Conservation (phyloP, 2,329 filamentous ascomycete species). For the Monilinia laxa region DNA sequence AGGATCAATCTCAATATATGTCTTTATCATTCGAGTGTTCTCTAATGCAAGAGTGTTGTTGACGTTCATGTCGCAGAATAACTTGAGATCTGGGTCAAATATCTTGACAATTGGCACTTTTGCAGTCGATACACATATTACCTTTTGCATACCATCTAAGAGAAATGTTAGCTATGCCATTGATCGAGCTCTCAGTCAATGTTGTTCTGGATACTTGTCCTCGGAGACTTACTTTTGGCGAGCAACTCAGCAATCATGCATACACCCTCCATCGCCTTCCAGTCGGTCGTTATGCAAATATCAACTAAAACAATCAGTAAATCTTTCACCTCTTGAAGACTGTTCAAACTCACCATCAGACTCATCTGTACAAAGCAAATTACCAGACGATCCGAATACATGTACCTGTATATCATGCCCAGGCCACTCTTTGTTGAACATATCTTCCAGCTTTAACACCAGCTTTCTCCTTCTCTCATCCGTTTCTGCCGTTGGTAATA, state of each 20-base stretch:
- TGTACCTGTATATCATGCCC: constrained; percentile 86
- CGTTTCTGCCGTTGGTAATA: constrained; percentile 79
- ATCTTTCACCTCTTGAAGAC: not conserved
- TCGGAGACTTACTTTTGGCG: constrained; percentile 67
- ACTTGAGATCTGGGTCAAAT: constrained; percentile 88
- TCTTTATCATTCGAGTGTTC: constrained; percentile 97
- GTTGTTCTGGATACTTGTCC: too few relatives aligned
- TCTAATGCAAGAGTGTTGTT: constrained; percentile 94
- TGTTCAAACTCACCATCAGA: constrained; percentile 76
- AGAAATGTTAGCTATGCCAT: constrained; percentile 40
- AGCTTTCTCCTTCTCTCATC: constrained; percentile 73
- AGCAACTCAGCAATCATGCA: constrained; percentile 87
- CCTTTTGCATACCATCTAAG: constrained; percentile 90
- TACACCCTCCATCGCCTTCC: constrained; percentile 83
- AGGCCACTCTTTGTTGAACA: constrained; percentile 90
- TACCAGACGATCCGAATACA: constrained; percentile 97
- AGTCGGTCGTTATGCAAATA: constrained; percentile 92
- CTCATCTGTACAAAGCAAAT: constrained; percentile 89
- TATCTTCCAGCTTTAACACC: constrained; percentile 80
- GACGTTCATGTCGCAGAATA: constrained; percentile 98
- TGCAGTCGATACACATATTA: constrained; percentile 89
- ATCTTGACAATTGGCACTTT: constrained; percentile 99
- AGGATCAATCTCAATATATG: constrained; percentile 90
- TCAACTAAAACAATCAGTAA: constrained; percentile 63
- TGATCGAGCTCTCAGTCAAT: constrained; percentile 17